Conservation (phyloP, 805 yeast species). For the Saccharomycopsis lassenensis region DNA sequence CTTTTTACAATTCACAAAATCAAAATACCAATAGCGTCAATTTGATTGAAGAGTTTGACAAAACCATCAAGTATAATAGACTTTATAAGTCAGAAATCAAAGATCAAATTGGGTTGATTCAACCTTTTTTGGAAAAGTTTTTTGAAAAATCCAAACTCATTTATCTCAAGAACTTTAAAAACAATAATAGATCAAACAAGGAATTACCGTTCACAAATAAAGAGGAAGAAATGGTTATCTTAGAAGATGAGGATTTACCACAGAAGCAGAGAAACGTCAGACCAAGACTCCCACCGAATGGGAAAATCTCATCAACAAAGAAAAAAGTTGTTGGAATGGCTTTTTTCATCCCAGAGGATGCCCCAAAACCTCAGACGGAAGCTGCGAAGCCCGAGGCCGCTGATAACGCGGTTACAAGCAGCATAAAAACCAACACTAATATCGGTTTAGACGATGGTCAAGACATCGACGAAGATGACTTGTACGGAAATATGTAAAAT, state of each 20-base stretch:
- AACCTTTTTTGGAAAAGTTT: conserved; percentile 39
- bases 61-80: conserved; percentile 36
- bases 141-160: conserved; percentile 31
- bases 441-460: neutral
- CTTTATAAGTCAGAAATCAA: conserved; percentile 42
- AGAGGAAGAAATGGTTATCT: conserved; percentile 24
- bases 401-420: neutral
- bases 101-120: conserved; percentile 45
- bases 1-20: conserved; percentile 34
- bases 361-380: no score
- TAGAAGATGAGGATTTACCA: conserved; percentile 82
- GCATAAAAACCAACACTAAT: neutral
- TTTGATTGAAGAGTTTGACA: conserved; percentile 57
- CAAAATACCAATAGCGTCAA: conserved; percentile 34
- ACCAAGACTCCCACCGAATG: conserved; percentile 84
- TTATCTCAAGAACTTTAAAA: conserved; percentile 33
- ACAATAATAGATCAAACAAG: conserved; percentile 27
- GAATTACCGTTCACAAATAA: conserved; percentile 23
- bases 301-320: conserved; percentile 63
- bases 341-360: conserved; percentile 38
- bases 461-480: neutral
- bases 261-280: conserved; percentile 63
- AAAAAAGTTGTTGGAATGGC: conserved; percentile 46
- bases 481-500: neutral
- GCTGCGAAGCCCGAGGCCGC: no score